phyloP scores from a whole-genome alignment of 306 rosid genomes.

The Pterocarpus macrocarpus region DNA sequence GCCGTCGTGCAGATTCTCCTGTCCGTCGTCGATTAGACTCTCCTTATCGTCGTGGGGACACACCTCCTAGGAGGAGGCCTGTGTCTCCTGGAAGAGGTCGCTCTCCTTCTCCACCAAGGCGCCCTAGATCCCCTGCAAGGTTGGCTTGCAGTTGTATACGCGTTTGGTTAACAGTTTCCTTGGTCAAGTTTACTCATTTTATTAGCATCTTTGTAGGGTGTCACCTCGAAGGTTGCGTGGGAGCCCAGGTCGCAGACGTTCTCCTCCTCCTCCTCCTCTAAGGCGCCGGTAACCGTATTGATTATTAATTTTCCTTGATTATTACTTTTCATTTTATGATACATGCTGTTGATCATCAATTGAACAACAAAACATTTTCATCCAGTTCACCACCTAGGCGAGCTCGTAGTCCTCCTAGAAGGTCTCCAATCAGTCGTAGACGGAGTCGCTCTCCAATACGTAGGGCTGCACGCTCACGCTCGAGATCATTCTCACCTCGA shows the following conservation, averaged over 20 bases:
- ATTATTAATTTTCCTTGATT: background rate
- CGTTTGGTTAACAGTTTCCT: slow-evolving; percentile 10
- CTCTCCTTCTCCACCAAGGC: slow-evolving; percentile 84
- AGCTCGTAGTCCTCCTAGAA: slow-evolving; percentile 95
- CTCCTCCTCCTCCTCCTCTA: slow-evolving; percentile 79
- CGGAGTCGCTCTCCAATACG: slow-evolving; percentile 93
- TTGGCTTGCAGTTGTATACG: slow-evolving; percentile 39
- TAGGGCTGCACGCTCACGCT: slow-evolving; percentile 84
- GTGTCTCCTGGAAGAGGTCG: slow-evolving; percentile 86
- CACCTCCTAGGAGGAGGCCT: slow-evolving; percentile 91
- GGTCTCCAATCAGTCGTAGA: slow-evolving; percentile 87
- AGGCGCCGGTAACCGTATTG: slow-evolving; percentile 79
- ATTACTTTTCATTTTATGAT: background rate
- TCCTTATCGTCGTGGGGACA: slow-evolving; percentile 85
- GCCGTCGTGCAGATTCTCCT: slow-evolving; percentile 78
- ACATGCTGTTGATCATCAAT: slow-evolving; percentile 20
- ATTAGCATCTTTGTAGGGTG: slow-evolving; percentile 50
- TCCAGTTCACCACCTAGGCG: slow-evolving; percentile 88
- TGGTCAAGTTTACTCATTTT: slow-evolving; percentile 4
- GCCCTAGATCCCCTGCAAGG: slow-evolving; percentile 89
- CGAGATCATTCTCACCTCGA: slow-evolving; percentile 90
- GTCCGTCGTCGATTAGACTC: slow-evolving; percentile 79
- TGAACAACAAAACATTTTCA: slow-evolving; percentile 38
- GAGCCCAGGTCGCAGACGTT: slow-evolving; percentile 88
- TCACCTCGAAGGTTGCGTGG: slow-evolving; percentile 91